phyloP scores from a whole-genome alignment of 2,329 filamentous ascomycete species.

The Epichloe amarillans region DNA sequence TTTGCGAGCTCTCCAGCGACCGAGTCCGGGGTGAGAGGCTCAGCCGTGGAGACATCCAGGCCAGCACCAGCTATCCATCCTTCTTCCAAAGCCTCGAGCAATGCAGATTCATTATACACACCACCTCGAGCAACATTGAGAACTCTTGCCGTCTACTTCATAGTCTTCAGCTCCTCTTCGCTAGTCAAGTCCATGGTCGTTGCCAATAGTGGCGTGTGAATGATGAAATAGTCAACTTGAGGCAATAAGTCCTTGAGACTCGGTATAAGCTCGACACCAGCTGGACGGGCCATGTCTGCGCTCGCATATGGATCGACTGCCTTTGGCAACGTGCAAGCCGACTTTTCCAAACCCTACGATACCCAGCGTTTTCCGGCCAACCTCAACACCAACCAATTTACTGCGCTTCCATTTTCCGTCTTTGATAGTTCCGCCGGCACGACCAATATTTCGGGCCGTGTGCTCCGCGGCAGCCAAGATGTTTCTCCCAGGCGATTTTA shows the following conservation, averaged over 20 bases:
- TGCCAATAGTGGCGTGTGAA: constrained; percentile 69
- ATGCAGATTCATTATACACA: too few species aligned
- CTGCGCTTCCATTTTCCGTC: constrained; percentile 34
- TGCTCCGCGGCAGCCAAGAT: too few species aligned
- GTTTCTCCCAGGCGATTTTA: too few species aligned
- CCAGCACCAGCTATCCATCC: too few species aligned
- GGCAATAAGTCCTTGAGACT: constrained; percentile 47
- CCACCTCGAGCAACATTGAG: too few species aligned
- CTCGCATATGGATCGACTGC: constrained; percentile 71
- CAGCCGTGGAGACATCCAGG: too few species aligned
- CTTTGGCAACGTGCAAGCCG: constrained; percentile 63
- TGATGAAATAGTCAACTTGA: constrained; percentile 61
- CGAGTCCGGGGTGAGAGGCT: too few species aligned
- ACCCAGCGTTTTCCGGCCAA: constrained; percentile 62
- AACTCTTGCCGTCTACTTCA: too few species aligned
- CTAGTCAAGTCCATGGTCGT: constrained; percentile 64
- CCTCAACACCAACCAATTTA: constrained; percentile 62
- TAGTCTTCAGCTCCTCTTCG: constrained; percentile 49
- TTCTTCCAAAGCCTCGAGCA: too few species aligned
- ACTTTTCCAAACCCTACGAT: constrained; percentile 76
- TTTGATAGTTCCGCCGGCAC: too few species aligned
- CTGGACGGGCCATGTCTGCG: constrained; percentile 53
- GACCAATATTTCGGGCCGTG: too few species aligned
- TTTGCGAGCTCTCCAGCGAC: too few species aligned
- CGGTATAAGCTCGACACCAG: constrained; percentile 49